Evolutionary conservation across 768 basidiomycete species (phyloP).

Genomic region (Boletus eberwhitei): DNA sequence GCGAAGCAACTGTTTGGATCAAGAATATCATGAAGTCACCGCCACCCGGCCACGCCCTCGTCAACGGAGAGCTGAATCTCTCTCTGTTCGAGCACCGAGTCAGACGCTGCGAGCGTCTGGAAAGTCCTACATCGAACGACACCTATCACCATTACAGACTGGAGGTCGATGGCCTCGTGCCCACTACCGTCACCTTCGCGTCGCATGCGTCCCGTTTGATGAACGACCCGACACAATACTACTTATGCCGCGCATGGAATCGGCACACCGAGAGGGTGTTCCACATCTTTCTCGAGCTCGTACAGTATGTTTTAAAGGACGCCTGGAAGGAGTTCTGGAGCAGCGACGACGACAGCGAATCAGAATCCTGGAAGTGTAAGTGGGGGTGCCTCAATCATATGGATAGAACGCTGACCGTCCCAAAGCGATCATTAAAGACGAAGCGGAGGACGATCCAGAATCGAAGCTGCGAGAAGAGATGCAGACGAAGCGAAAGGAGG

Average conservation of each 20-base stretch:
- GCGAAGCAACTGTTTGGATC: neutral
- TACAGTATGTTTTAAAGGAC: conserved; percentile 12
- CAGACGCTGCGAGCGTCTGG: conserved; percentile 3
- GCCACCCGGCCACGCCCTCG: conserved; percentile 17
- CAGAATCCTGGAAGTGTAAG: conserved; percentile 1
- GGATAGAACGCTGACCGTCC: neutral
- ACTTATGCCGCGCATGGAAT: conserved; percentile 24
- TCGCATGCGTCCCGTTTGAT: neutral
- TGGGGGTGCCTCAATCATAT: neutral
- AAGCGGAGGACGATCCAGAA: neutral
- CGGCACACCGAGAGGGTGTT: conserved; percentile 13
- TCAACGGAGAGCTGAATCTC: conserved; percentile 24
- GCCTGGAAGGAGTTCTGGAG: neutral
- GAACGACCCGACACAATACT: conserved; percentile 8
- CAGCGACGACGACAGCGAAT: neutral
- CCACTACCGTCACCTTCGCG: conserved; percentile 5
- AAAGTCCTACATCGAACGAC: neutral
- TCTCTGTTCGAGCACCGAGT: conserved; percentile 23
- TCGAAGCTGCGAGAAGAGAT: conserved; percentile 11
- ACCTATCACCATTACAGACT: conserved; percentile 9
- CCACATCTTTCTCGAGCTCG: conserved; percentile 15
- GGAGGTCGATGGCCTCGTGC: conserved; percentile 6
- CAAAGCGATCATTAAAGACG: neutral
- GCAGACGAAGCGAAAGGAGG: conserved; percentile 16
- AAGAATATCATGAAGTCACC: conserved; percentile 3